Evolutionary conservation across 306 rosid species (phyloP).

Genomic region (Sphenostylis stenocarpa): DNA sequence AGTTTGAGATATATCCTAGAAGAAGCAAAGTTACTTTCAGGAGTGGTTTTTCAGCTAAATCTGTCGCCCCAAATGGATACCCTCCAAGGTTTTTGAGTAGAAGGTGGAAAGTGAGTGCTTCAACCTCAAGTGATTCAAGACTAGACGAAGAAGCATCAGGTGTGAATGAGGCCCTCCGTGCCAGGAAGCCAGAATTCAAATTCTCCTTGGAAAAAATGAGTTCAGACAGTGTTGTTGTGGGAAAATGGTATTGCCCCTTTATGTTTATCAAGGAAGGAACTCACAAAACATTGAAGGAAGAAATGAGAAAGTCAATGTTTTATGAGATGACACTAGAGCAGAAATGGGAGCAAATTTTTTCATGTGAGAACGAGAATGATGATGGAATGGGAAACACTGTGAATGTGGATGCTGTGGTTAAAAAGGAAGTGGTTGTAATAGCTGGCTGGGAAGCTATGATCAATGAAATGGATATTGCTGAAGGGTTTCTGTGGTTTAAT

Average conservation of each 20-base stretch:
- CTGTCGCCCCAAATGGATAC: slow-evolving; percentile 47
- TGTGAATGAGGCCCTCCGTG: slow-evolving; percentile 41
- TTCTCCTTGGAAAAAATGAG: slow-evolving; percentile 7
- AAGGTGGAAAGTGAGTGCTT: slow-evolving; percentile 49
- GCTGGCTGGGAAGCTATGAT: slow-evolving; percentile 37
- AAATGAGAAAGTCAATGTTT: slow-evolving; percentile 48
- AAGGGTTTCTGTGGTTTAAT: slow-evolving; percentile 54
- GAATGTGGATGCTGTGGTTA: slow-evolving; percentile 53
- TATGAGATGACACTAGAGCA: slow-evolving; percentile 73
- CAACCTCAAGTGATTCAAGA: slow-evolving; percentile 27
- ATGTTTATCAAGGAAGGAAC: slow-evolving; percentile 61
- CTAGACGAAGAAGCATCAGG: slow-evolving; percentile 62
- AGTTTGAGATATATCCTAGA: slow-evolving; percentile 48
- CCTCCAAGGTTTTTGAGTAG: slow-evolving; percentile 53
- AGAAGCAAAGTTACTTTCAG: slow-evolving; percentile 37
- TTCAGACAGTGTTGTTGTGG: slow-evolving; percentile 50
- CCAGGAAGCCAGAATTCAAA: slow-evolving; percentile 40
- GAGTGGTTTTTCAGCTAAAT: slow-evolving; percentile 55
- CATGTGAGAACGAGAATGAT: slow-evolving; percentile 26
- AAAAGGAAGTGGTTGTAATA: slow-evolving; percentile 44
- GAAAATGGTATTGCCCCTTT: slow-evolving; percentile 80
- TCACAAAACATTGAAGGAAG: slow-evolving; percentile 43
- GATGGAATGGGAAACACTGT: slow-evolving; percentile 2
- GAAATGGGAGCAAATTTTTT: slow-evolving; percentile 57
- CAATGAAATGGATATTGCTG: background rate